phyloP scores from a whole-genome alignment of 2,329 filamentous ascomycete genomes.

The Plenodomus tracheiphilus region DNA sequence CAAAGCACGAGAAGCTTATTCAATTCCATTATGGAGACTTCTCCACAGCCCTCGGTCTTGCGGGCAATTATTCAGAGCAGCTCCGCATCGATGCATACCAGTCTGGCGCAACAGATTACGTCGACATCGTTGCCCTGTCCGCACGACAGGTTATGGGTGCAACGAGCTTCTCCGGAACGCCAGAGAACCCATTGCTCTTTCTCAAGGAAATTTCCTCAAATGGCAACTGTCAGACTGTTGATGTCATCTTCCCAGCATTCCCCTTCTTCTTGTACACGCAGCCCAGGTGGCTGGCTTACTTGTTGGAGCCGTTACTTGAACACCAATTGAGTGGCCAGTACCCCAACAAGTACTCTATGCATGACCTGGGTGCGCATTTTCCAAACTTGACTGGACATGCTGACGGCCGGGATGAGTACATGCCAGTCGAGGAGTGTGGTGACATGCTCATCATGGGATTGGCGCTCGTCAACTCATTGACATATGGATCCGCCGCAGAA shows the following conservation, averaged over 20 bases:
- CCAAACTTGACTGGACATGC: conserved; percentile 77
- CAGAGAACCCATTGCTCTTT: conserved; percentile 73
- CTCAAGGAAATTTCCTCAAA: conserved; percentile 86
- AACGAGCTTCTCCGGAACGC: conserved; percentile 72
- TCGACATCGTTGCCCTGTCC: conserved; percentile 75
- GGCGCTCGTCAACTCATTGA: conserved; percentile 74
- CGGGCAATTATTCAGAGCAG: conserved; percentile 73
- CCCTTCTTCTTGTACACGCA: conserved; percentile 88
- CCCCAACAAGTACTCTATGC: conserved; percentile 79
- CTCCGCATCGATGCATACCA: conserved; percentile 71
- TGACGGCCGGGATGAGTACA: conserved; percentile 71
- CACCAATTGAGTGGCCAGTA: conserved; percentile 83
- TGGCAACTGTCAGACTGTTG: conserved; percentile 82
- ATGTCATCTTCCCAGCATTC: conserved; percentile 85
- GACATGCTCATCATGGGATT: conserved; percentile 85
- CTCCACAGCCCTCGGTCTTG: conserved; percentile 63
- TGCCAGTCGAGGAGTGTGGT: conserved; percentile 78
- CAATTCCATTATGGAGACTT: conserved; percentile 79
- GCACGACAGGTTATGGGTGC: conserved; percentile 81
- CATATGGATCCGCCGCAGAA: conserved; percentile 60
- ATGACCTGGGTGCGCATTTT: conserved; percentile 73
- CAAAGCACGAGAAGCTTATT: conserved; percentile 64
- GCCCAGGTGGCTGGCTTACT: conserved; percentile 76
- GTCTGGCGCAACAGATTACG: conserved; percentile 74
- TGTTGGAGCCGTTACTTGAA: conserved; percentile 78